Conservation (phyloP, 371 early-diverging fungal genomes). For the Furculomyces boomerangus region DNA sequence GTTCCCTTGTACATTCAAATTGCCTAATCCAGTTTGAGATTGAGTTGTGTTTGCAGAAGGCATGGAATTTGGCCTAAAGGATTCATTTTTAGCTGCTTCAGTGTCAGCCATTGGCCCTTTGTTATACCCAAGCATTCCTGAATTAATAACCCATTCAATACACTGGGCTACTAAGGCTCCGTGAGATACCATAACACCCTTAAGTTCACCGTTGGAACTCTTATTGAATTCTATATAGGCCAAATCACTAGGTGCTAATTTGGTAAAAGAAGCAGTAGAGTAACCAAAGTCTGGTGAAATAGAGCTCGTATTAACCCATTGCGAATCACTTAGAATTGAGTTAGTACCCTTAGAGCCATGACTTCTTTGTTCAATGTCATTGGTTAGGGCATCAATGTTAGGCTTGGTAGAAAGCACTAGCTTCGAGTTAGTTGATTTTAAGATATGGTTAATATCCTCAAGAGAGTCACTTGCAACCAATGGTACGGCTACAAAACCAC, state of each 20-base stretch:
- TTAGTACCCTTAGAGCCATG: neutral
- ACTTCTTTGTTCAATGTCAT: slow-evolving; percentile 30
- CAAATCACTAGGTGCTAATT: slow-evolving; percentile 27
- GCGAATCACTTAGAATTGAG: neutral
- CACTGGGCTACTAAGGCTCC: slow-evolving; percentile 58
- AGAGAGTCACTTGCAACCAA: slow-evolving; percentile 60
- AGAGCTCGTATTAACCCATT: neutral
- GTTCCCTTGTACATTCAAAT: too few species aligned
- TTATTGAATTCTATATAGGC: slow-evolving; percentile 78
- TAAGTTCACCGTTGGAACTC: slow-evolving; percentile 60
- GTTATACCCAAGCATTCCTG: slow-evolving; percentile 20
- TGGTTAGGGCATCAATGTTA: slow-evolving; percentile 46
- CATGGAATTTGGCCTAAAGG: too few species aligned
- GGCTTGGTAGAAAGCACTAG: slow-evolving; percentile 65
- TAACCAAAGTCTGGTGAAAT: slow-evolving; percentile 7
- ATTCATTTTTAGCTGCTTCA: too few species aligned
- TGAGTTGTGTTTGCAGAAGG: too few species aligned
- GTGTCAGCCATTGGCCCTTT: too few species aligned
- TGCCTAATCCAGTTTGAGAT: too few species aligned
- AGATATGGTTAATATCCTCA: slow-evolving; percentile 52
- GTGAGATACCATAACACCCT: slow-evolving; percentile 67
- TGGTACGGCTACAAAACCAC: slow-evolving; percentile 69
- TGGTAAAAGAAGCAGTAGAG: neutral
- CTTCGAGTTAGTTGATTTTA: slow-evolving; percentile 39
- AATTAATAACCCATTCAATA: slow-evolving; percentile 20